These are phyloP conservation scores for Metschnikowia similis DNA, from an alignment of 805 yeast genomes.

Conservation along the genomic window DNA sequence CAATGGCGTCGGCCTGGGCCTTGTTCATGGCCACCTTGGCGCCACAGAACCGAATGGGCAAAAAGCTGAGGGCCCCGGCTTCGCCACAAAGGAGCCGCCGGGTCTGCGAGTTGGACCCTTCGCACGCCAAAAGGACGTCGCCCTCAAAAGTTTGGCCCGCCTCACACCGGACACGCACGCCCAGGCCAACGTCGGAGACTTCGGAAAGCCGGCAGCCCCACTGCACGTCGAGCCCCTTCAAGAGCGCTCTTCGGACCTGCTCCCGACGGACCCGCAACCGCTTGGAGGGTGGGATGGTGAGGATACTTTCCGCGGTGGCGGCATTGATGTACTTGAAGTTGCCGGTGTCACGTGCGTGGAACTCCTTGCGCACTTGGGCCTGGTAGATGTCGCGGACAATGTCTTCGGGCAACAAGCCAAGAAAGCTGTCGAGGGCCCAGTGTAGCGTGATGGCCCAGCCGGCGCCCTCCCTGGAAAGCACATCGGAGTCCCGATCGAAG, in stretches of 20 bases:
- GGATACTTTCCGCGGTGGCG: constrained; percentile 21
- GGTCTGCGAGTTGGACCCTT: too few relatives aligned
- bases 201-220: too few relatives aligned
- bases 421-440: constrained; percentile 24
- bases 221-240: too few relatives aligned
- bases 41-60: constrained; percentile 26
- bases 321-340: constrained; percentile 27
- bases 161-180: too few relatives aligned
- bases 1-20: constrained; percentile 16
- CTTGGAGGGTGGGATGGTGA: constrained; percentile 26
- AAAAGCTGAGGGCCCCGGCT: constrained; percentile 17
- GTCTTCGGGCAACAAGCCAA: constrained; percentile 18
- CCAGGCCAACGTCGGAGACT: too few relatives aligned
- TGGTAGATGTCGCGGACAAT: constrained; percentile 17
- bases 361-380: constrained; percentile 23
- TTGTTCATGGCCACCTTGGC: constrained; percentile 20
- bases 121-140: too few relatives aligned
- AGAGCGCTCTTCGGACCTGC: too few relatives aligned
- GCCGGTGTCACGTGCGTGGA: constrained; percentile 24
- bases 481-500: constrained; percentile 25
- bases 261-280: constrained; percentile 10
- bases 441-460: constrained; percentile 31
- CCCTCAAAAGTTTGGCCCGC: too few relatives aligned
- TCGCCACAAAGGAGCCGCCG: neutral
- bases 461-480: constrained; percentile 19